Base-by-base conservation (phyloP, 2,329 filamentous ascomycete species). In the Curvularia lunata region DNA sequence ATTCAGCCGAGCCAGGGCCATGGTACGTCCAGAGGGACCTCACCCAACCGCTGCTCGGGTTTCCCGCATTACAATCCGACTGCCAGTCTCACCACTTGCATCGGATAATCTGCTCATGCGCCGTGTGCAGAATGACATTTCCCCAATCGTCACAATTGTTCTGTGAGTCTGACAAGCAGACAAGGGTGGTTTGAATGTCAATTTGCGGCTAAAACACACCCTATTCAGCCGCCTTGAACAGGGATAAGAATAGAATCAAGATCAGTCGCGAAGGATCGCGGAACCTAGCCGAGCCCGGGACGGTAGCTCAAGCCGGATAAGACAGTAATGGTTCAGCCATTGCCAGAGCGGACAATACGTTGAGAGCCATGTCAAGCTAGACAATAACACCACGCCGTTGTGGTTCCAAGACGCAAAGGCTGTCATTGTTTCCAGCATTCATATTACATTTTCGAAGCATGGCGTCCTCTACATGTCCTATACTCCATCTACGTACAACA, bases 141-240 rank as follows among this genome's bases (percentile, higher is more conserved):
- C 41, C 41, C 19, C 34, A 30, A 37, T 40, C 19, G 27, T 41
- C 16, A 16, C 32, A 18, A 18, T 16, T 37, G 28, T 37, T 12
- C 30, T 51, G 32, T 16, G 27, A 30, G 47, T 48, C 47, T 50
- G 46, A 40, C 30, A 38, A 46, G 47, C 10, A 21, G 51, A 55
- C 67, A 62, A 45, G 65, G 64, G 46, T 62, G 27, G 25, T 38
- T 50, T 53, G 32, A 40, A 54, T 46, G 32, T 55, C 61, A 72
- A 69, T 71, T 54, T 72, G 59, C 68, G 69, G 69, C 46, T 71
- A 72, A 71, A 58, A 67, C 51, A 58, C 46, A 42, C 52, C 54
- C 56, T 56, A 55, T 41, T 56, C 54, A 55, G 52, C 50, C 52
- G 48, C 46, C 54, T 42, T 38, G 43, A 49, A 56, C 19, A 37